These are phyloP conservation scores for Betula pendula DNA, from an alignment of 306 rosid species.

Conservation along the genomic window DNA sequence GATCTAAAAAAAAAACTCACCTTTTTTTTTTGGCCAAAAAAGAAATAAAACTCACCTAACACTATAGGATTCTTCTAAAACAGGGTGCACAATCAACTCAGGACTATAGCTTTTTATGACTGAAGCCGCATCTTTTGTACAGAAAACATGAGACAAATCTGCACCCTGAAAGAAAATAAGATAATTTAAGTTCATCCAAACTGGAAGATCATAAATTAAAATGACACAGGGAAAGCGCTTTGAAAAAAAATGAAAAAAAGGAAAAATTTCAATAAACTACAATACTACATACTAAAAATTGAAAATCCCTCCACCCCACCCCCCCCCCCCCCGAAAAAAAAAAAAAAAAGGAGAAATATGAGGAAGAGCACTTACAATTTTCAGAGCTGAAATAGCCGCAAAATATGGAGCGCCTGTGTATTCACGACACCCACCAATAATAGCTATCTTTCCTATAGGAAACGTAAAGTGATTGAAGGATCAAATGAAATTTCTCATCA, in stretches of 20 bases:
- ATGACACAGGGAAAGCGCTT: neutral
- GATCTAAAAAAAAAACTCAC: slow-evolving; percentile 17
- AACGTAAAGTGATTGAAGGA: slow-evolving; percentile 28
- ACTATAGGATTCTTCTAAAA: slow-evolving; percentile 81
- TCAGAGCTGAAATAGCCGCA: slow-evolving; percentile 90
- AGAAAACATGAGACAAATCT: slow-evolving; percentile 91
- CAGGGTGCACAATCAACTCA: slow-evolving; percentile 85
- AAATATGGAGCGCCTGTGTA: slow-evolving; percentile 98
- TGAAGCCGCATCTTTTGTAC: slow-evolving; percentile 88
- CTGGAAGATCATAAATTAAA: slow-evolving; percentile 12
- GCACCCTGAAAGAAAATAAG: slow-evolving; percentile 63
- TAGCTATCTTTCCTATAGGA: slow-evolving; percentile 75
- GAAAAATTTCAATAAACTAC: neutral
- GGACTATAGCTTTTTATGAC: slow-evolving; percentile 92
- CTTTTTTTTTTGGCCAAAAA: too few relatives aligned
- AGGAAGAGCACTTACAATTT: slow-evolving; percentile 56
- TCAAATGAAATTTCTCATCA: slow-evolving; percentile 11
- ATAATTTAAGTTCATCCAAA: slow-evolving; percentile 6
- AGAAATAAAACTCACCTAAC: slow-evolving; percentile 63
- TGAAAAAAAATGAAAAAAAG: neutral
- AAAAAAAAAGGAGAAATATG: neutral
- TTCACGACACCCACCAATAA: slow-evolving; percentile 96
- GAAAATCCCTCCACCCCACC: neutral
- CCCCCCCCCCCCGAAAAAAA: neutral
- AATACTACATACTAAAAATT: neutral